Evolutionary conservation across 1,139 yeast genomes (phyloP), one percentile per base, ranked within the genome.

Genomic region (Wickerhamomyces sp.): DNA sequence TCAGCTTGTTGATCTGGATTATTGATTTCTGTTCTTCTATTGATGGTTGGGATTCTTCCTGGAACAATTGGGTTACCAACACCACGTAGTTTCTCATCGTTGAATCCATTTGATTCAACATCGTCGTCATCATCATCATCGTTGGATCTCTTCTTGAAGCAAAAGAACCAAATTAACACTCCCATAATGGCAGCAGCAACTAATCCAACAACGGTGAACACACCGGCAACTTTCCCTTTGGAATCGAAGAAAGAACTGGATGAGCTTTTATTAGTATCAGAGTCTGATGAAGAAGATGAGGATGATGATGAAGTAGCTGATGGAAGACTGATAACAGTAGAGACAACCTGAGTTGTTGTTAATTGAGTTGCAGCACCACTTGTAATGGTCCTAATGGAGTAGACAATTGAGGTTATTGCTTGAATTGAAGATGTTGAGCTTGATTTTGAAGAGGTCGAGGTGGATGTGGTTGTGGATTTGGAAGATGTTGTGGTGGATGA

Each of bases 161-260:
- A 58, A 37, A 52, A 58, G 50, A 37, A 63, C 47, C 60, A 54
- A 9, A 64, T 26, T 1, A 58, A 30, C 2, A 59, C 35, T 1
- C 59, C 50, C 2, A 60, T 39, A 3, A 67, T 15, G 2, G 58
- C 51, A 1, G 56, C 10, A 0, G 53, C 48, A 1, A 67, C 63
- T 3, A 68, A 39, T 4, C 72, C 73, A 13, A 68, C 68, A 2
- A 58, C 67, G 10, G 60, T 62, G 47, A 69, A 69, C 1, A 69
- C 64, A 5, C 70, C 73, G 0, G 65, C 69, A 11, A 68, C 67
- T 55, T 68, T 68, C 0, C 70, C 71, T 3, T 67, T 59, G 2
- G 65, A 62, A 15, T 56, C 48, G 61, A 70, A 68, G 47, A 64
- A 68, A 14, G 26, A 38, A 10, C 35, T 26, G 9, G 45, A 36